Base-by-base conservation (phyloP, 2,329 filamentous ascomycete species). In the Diaporthe sp. region DNA sequence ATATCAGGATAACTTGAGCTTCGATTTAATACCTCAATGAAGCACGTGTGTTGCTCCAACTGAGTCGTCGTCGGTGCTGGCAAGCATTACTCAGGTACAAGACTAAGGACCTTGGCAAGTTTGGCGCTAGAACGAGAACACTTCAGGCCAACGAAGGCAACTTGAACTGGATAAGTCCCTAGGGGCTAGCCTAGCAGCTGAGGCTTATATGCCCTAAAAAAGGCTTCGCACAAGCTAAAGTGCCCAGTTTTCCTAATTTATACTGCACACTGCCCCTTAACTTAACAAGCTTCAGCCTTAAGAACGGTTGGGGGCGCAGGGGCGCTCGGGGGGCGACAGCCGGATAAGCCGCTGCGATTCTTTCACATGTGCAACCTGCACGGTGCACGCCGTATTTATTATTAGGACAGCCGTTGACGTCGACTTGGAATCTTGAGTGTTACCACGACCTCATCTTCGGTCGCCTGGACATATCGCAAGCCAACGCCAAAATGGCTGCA, bases 241-340 rank as follows among this genome's bases (percentile, higher is more conserved):
- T 9, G 55, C 55, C 28, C 25, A 34, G 31, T 17, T 13, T n/a
- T 13, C 15, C 1, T 22, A 19, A 13, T 28, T 37, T 46, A 7
- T 65, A 65, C 42, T 49, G 42, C 25, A 8, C 42, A n/a, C 61
- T 46, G 42, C 61, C 61, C 61, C 61, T 65, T 46, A 34, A n/a
- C 19, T n/a, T 49, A 49, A 67, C 7, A 67, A 49, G 42, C 25
- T 49, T 34, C 44, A 67, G 61, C 61, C 61, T 28, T 49, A 67
- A 5, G 19, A 15, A 34, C 42, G 25, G 61, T 2, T 49, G 28
- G 44, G 28, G 28, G 61, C 61, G 61, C 61, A 46, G 28, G 9
- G 42, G 42, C 28, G 42, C 61, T 28, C 42, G 28, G 42, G 42
- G 61, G 37, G 17, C 9, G 0, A 46, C 17, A 4, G 39, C 1